These are phyloP conservation scores for Phytopythium sindhum DNA, from an alignment of 352 stramenopile species.

Conservation along the genomic window DNA sequence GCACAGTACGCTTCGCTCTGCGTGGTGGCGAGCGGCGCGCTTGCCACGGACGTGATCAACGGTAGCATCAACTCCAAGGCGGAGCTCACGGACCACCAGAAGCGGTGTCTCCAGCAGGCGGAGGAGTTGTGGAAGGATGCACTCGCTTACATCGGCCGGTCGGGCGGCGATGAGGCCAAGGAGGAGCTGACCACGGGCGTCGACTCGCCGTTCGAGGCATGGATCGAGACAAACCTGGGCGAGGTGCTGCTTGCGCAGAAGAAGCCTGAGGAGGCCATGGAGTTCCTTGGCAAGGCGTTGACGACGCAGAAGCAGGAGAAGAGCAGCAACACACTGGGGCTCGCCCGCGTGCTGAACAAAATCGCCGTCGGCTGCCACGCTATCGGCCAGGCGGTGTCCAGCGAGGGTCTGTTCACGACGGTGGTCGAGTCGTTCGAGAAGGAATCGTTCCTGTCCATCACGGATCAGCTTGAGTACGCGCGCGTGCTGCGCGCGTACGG, in stretches of 20 bases:
- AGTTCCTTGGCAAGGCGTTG: conserved; percentile 64
- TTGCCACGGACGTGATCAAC: conserved; percentile 15
- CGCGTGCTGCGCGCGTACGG: conserved; percentile 55
- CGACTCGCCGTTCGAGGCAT: conserved; percentile 59
- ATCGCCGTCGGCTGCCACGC: conserved; percentile 64
- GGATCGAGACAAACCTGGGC: conserved; percentile 66
- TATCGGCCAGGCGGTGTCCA: conserved; percentile 64
- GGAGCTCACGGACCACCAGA: conserved; percentile 38
- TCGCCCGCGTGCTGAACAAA: conserved; percentile 60
- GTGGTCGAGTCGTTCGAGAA: conserved; percentile 71
- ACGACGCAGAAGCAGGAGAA: conserved; percentile 52
- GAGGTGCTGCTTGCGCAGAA: conserved; percentile 61
- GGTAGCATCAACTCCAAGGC: conserved; percentile 15
- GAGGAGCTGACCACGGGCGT: conserved; percentile 50
- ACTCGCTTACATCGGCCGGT: conserved; percentile 57
- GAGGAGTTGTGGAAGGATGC: conserved; percentile 70
- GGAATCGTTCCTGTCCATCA: conserved; percentile 41
- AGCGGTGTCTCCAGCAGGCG: conserved; percentile 53
- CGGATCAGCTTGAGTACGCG: conserved; percentile 68
- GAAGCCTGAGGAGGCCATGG: conserved; percentile 61
- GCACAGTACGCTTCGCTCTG: conserved; percentile 66
- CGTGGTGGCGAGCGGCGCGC: conserved; percentile 37
- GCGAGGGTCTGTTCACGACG: conserved; percentile 66
- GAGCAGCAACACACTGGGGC: conserved; percentile 44
- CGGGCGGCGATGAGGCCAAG: conserved; percentile 30